A percentile compares a stretch with the other conserved stretches of the same genome.
Conservation (phyloP, 805 yeast species). For the Wickerhamiella siamensis region DNA sequence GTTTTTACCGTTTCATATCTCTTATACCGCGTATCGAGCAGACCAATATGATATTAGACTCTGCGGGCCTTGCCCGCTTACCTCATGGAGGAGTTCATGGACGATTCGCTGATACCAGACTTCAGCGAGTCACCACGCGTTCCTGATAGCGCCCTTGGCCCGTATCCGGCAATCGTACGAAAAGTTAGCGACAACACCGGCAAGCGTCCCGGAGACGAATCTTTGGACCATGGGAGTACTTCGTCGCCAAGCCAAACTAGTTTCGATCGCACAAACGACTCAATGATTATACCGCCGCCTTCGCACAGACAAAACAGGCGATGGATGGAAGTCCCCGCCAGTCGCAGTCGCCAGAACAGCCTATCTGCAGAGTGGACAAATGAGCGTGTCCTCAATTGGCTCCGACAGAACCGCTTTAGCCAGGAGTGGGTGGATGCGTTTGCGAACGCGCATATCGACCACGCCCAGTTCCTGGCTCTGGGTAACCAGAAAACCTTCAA, state of each 20-base stretch:
- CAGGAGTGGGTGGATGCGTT: conserved; percentile 61
- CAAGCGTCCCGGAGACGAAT: conserved; percentile 6
- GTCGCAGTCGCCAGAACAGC: background rate
- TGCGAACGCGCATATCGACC: conserved; percentile 39
- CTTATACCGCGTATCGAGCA: too few relatives aligned
- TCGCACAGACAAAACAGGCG: too few relatives aligned
- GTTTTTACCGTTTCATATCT: too few relatives aligned
- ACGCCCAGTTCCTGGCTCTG: conserved; percentile 50
- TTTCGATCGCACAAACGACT: conserved; percentile 26
- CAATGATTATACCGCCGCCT: background rate
- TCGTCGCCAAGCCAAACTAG: conserved; percentile 5
- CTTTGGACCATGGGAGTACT: conserved; percentile 9
- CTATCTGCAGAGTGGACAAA: conserved; percentile 45
- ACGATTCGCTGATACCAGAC: conserved; percentile 2
- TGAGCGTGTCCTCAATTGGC: conserved; percentile 54
- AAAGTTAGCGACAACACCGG: background rate
- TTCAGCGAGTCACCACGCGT: background rate
- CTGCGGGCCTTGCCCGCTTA: background rate
- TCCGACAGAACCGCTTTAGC: conserved; percentile 53
- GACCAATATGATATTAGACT: background rate
- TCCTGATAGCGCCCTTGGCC: background rate
- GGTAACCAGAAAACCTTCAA: conserved; percentile 53
- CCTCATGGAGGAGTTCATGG: background rate
- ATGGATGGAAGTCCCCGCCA: too few relatives aligned
- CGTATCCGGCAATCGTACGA: conserved; percentile 2